Percentiles rank a stretch among this genome's conserved stretches.
Evolutionary conservation across 345 rosid species (phyloP).

Genomic region (Carallia pectinifolia): DNA sequence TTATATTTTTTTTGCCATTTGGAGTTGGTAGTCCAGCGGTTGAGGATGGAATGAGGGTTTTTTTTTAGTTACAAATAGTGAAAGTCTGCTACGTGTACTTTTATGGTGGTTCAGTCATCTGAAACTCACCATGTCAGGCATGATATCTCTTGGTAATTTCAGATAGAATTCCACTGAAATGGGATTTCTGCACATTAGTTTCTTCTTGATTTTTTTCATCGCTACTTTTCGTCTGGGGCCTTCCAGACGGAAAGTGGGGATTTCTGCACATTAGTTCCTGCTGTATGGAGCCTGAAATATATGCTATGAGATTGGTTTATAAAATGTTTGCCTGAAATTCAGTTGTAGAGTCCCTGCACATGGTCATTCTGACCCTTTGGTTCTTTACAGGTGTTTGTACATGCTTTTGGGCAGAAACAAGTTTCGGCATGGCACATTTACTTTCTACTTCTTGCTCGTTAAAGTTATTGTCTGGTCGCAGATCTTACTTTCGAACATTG

Average conservation of each 20-base stretch:
- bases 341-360: background rate
- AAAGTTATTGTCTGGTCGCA: constrained; percentile 38
- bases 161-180: background rate
- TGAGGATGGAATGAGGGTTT: too few species aligned
- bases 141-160: too few species aligned
- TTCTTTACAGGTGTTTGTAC: constrained; percentile 47
- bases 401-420: constrained; percentile 17
- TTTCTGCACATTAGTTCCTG: background rate
- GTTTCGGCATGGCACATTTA: constrained; percentile 55
- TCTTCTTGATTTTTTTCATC: background rate
- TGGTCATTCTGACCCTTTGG: background rate
- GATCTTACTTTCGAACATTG: constrained; percentile 29
- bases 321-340: background rate
- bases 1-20: too few species aligned
- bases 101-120: background rate
- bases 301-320: background rate
- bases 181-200: background rate
- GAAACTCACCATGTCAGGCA: too few species aligned
- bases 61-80: too few species aligned
- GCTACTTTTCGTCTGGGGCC: background rate
- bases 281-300: background rate
- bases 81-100: background rate
- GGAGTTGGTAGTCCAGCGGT: too few species aligned
- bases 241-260: background rate
- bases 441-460: constrained; percentile 60